phyloP scores from a whole-genome alignment of 768 basidiomycete species.

The Pisolithus microcarpus region DNA sequence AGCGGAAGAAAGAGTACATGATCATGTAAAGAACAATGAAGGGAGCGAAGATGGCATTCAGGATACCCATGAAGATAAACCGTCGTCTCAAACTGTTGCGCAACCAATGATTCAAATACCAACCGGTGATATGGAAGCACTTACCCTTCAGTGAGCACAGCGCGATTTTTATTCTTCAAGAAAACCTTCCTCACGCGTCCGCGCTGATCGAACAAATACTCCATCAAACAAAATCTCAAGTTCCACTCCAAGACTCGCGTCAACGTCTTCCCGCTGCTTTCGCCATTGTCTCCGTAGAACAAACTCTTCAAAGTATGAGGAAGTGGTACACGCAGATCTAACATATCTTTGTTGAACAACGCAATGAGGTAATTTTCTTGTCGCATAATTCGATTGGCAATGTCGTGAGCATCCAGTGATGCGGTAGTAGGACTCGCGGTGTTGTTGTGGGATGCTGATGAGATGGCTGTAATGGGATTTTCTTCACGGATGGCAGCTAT shows the following conservation, averaged over 20 bases:
- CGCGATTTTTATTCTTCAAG: slow-evolving; percentile 75
- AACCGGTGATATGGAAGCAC: slow-evolving; percentile 16
- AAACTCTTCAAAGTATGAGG: slow-evolving; percentile 52
- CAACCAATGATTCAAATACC: not conserved
- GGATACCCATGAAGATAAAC: slow-evolving; percentile 93
- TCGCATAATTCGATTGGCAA: slow-evolving; percentile 95
- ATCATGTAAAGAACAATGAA: slow-evolving; percentile 95
- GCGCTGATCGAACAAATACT: slow-evolving; percentile 86
- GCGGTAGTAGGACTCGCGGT: slow-evolving; percentile 64
- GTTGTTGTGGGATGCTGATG: slow-evolving; percentile 46
- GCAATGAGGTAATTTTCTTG: slow-evolving; percentile 99
- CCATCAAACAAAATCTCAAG: slow-evolving; percentile 89
- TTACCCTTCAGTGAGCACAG: slow-evolving; percentile 76
- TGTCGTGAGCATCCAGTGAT: slow-evolving; percentile 94
- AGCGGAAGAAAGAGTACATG: slow-evolving; percentile 99
- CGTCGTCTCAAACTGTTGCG: slow-evolving; percentile 62
- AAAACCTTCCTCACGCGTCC: slow-evolving; percentile 90
- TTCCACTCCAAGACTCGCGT: slow-evolving; percentile 98
- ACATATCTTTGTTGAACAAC: slow-evolving; percentile 91
- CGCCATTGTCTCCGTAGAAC: slow-evolving; percentile 35
- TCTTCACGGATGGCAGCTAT: slow-evolving; percentile 87
- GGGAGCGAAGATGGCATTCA: slow-evolving; percentile 93
- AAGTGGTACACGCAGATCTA: slow-evolving; percentile 81
- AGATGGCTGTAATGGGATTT: slow-evolving; percentile 86
- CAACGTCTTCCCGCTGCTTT: slow-evolving; percentile 69